Evolutionary conservation across 2,329 filamentous ascomycete species (phyloP), one percentile per base, ranked within the genome.

Genomic region (Arthrobotrys entomopaga): DNA sequence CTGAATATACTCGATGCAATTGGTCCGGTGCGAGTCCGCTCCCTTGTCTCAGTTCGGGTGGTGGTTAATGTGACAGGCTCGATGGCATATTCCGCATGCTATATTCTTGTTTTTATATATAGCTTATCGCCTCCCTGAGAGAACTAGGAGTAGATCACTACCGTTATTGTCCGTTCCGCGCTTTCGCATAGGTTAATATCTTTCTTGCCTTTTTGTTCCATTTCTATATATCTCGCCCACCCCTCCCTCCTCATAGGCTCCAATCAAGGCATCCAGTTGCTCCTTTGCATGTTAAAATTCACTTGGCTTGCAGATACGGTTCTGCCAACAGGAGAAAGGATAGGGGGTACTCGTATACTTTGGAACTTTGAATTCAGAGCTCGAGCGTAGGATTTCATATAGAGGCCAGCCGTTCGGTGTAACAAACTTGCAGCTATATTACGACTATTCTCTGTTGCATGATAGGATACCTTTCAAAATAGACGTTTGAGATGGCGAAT

Each of bases 251-350:
- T 20, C 16, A 50, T 11, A 50, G 11, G n/a, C 19, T 50, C 46
- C 3, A 20, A 16, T 34, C 29, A 34, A 34, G 6, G 29, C 29
- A 10, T 34, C 29, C 5, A 34, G 46, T 7, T 10, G n/a, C n/a
- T 50, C 46, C 46, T 53, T 26, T 13, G 48, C 20, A 13, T 53
- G 11, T 53, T 19, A 20, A 26, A 53, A 26, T 11, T 53, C 34
- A 10, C 50, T 53, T 53, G 50, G 50, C 50, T 50, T 50, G 46
- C 46, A 50, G 46, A 50, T 5, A 15, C 16, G 42, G 42, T 7
- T 34, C 7, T 10, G 29, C 29, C 29, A 13, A 46, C 16, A 46
- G 6, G 42, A 46, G 16, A n/a, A 46, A 5, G n/a, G 42, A 46
- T n/a, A 10, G 29, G 10, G 10, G 7, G 6, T 8, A 8, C 29